phyloP scores from a whole-genome alignment of 176 grass and related monocot species.

The Aegilops tauschii region DNA sequence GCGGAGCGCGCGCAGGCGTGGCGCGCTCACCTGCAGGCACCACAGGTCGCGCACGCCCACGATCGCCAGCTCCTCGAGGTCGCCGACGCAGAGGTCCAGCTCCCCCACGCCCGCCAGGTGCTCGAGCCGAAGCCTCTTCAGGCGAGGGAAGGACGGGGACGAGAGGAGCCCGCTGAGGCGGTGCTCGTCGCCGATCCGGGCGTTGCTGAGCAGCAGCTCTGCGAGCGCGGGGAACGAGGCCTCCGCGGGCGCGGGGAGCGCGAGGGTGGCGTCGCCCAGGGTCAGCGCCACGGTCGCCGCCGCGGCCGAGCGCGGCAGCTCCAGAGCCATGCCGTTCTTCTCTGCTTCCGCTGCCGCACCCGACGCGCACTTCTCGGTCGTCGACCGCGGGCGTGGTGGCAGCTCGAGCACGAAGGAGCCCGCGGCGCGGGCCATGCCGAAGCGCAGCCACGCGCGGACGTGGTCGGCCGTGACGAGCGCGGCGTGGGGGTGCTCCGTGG shows the following conservation, averaged over 20 bases:
- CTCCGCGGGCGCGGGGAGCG: neutral
- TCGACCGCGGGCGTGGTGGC: neutral
- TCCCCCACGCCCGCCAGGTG: neutral
- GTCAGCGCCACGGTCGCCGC: neutral
- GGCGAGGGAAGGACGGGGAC: neutral
- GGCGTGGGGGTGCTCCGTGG: conserved; percentile 1
- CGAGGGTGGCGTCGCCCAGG: neutral
- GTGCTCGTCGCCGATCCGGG: neutral
- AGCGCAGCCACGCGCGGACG: neutral
- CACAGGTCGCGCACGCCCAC: neutral
- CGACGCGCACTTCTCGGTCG: neutral
- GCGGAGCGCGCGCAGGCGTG: neutral
- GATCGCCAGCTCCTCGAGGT: neutral
- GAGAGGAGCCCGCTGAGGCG: neutral
- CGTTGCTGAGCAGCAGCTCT: neutral
- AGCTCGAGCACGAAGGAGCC: neutral
- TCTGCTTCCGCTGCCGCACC: neutral
- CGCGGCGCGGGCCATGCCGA: neutral
- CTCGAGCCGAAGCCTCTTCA: conserved; percentile 5
- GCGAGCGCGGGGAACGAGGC: neutral
- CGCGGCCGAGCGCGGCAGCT: neutral
- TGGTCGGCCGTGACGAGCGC: neutral
- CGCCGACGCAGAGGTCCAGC: neutral
- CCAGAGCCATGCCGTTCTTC: neutral
- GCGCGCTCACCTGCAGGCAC: neutral